Evolutionary conservation across 257 asterid species (phyloP).

Genomic region (Solanum chmielewskii): DNA sequence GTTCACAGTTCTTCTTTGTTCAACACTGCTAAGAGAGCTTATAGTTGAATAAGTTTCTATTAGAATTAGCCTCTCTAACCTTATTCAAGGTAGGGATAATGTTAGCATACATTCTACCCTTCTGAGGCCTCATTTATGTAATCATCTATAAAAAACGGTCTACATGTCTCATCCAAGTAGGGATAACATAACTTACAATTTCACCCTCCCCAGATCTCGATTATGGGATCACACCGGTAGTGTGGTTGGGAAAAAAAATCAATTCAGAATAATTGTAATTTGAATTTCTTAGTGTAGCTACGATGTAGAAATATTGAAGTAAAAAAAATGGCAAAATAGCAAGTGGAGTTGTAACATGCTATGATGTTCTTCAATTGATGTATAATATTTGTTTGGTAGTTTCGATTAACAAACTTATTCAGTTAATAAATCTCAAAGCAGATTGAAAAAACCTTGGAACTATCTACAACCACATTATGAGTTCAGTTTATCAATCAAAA

Average conservation of each 20-base stretch:
- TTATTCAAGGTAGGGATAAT: neutral
- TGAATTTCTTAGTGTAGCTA: neutral
- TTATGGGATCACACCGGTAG: neutral
- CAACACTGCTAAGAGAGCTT: neutral
- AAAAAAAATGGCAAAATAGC: neutral
- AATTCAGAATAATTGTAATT: too few relatives aligned
- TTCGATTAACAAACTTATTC: neutral
- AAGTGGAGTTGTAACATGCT: neutral
- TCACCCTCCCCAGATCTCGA: neutral
- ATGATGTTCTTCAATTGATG: neutral
- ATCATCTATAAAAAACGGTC: neutral
- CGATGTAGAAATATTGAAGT: neutral
- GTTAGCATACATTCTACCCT: neutral
- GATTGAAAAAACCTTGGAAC: neutral
- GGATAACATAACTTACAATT: neutral
- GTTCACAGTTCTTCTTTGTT: neutral
- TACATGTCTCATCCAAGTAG: neutral
- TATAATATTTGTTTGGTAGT: neutral
- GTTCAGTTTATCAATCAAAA: neutral
- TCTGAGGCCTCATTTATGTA: neutral
- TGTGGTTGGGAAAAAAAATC: neutral
- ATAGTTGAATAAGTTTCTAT: accelerated
- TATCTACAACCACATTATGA: neutral
- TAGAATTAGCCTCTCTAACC: neutral
- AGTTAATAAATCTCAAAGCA: neutral